These are phyloP conservation scores for Meira nashicola DNA, from an alignment of 1,284 basidiomycete genomes.

Conservation along the genomic window DNA sequence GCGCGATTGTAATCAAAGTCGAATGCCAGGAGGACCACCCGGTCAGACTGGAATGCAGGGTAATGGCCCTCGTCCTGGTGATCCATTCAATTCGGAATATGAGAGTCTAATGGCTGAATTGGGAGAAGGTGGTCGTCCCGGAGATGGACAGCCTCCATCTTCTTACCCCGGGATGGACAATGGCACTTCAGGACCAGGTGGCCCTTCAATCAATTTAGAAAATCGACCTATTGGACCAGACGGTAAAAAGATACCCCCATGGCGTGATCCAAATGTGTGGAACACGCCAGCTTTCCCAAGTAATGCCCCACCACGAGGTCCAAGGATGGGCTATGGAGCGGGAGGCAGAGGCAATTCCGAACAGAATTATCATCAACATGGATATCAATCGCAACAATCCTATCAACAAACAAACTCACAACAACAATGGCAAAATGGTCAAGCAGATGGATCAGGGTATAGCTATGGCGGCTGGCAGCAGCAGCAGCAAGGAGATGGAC, in stretches of 20 bases:
- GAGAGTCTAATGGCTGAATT: constrained; percentile 95
- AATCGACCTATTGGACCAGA: constrained; percentile 28
- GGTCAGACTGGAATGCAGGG: constrained; percentile 18
- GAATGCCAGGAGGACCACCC: constrained; percentile 47
- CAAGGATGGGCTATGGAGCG: constrained; percentile 2
- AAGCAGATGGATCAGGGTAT: constrained; percentile 6
- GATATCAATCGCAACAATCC: not conserved
- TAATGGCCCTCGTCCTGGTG: constrained; percentile 20
- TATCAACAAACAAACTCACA: not conserved
- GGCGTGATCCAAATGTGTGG: constrained; percentile 51
- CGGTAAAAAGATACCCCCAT: constrained; percentile 50
- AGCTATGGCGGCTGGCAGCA: constrained; percentile 13
- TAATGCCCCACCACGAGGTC: constrained; percentile 1
- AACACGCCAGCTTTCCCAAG: constrained; percentile 26
- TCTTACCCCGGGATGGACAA: constrained; percentile 14
- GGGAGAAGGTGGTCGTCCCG: constrained; percentile 69
- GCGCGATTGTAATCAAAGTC: constrained; percentile 42
- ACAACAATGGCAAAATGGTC: constrained; percentile 17
- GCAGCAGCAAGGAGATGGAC: constrained; percentile 9
- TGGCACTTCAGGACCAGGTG: constrained; percentile 6
- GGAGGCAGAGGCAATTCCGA: not conserved
- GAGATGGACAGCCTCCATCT: constrained; percentile 20
- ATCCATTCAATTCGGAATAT: constrained; percentile 90
- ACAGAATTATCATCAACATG: not conserved
- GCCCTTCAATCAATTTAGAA: not conserved